These are phyloP conservation scores for Lecanicillium sp. DNA, from an alignment of 2,329 filamentous ascomycete species.

Conservation along the genomic window DNA sequence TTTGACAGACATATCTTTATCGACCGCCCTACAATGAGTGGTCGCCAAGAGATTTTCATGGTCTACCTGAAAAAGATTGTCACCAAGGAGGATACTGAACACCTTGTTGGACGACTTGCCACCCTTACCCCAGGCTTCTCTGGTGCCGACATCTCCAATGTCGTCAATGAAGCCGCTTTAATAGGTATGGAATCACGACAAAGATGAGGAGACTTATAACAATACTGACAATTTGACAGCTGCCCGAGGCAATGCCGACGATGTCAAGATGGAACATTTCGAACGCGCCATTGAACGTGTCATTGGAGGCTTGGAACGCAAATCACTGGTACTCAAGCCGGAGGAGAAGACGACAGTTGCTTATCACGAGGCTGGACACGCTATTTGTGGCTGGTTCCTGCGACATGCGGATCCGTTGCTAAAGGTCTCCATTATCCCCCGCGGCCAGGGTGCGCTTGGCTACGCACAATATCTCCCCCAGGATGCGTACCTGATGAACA, in stretches of 20 bases:
- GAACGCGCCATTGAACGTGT: constrained; percentile 97
- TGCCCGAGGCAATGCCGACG: constrained; percentile 71
- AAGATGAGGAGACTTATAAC: constrained; percentile 18
- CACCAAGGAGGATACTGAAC: constrained; percentile 81
- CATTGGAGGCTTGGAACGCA: constrained; percentile 93
- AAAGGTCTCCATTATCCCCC: constrained; percentile 97
- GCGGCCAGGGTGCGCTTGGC: constrained; percentile 84
- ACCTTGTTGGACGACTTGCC: constrained; percentile 78
- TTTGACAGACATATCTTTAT: constrained; percentile 97
- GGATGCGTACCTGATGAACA: constrained; percentile 93
- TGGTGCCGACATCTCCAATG: constrained; percentile 96
- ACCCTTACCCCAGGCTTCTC: constrained; percentile 94
- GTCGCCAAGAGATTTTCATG: constrained; percentile 89
- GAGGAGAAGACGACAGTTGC: constrained; percentile 94
- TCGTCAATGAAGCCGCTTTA: constrained; percentile 92
- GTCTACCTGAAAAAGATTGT: constrained; percentile 94
- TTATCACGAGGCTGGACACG: constrained; percentile 96
- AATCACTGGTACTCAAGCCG: constrained; percentile 85
- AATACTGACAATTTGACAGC: constrained; percentile 41
- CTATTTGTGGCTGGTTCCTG: constrained; percentile 98
- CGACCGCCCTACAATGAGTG: constrained; percentile 93
- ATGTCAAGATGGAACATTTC: constrained; percentile 83
- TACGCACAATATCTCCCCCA: constrained; percentile 96
- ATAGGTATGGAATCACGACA: constrained; percentile 61
- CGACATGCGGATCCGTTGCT: constrained; percentile 92